Conservation (phyloP, 768 basidiomycete genomes). For the Amylocystis lapponica region DNA sequence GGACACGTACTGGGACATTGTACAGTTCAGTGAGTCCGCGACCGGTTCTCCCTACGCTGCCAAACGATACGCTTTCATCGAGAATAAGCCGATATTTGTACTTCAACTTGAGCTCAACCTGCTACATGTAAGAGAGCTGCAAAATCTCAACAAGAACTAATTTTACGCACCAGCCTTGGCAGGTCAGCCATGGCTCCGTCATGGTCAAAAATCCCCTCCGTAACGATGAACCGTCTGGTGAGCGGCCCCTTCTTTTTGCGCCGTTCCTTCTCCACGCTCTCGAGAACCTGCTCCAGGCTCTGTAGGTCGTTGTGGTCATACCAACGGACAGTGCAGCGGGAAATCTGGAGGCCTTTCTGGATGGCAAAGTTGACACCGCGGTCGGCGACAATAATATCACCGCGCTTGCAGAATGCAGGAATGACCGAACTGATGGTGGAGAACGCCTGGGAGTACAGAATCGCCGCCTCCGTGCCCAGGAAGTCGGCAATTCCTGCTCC, state of each 20-base stretch:
- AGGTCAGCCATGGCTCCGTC: slow-evolving; percentile 91
- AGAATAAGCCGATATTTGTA: slow-evolving; percentile 94
- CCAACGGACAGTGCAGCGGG: slow-evolving; percentile 88
- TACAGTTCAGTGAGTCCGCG: slow-evolving; percentile 93
- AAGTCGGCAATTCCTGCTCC: slow-evolving; percentile 90
- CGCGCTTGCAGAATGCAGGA: slow-evolving; percentile 95
- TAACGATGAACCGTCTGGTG: slow-evolving; percentile 91
- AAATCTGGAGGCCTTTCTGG: slow-evolving; percentile 93
- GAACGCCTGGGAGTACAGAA: slow-evolving; percentile 93
- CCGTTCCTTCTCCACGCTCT: slow-evolving; percentile 80
- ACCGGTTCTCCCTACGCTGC: slow-evolving; percentile 87
- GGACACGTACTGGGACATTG: slow-evolving; percentile 69
- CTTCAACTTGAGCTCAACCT: slow-evolving; percentile 91
- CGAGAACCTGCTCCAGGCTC: slow-evolving; percentile 83
- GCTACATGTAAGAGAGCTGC: slow-evolving; percentile 32
- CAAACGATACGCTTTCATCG: slow-evolving; percentile 93
- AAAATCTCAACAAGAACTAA: slow-evolving; percentile 1
- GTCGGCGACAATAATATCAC: slow-evolving; percentile 97
- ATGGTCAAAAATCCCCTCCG: slow-evolving; percentile 95
- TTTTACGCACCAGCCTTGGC: slow-evolving; percentile 70
- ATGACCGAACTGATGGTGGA: slow-evolving; percentile 91
- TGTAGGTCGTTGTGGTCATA: slow-evolving; percentile 94
- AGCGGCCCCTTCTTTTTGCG: slow-evolving; percentile 77
- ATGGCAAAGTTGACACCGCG: slow-evolving; percentile 94
- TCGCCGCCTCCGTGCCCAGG: slow-evolving; percentile 80